phyloP scores from a whole-genome alignment of 108 stramenopile species.

The Cyclotella cryptica region DNA sequence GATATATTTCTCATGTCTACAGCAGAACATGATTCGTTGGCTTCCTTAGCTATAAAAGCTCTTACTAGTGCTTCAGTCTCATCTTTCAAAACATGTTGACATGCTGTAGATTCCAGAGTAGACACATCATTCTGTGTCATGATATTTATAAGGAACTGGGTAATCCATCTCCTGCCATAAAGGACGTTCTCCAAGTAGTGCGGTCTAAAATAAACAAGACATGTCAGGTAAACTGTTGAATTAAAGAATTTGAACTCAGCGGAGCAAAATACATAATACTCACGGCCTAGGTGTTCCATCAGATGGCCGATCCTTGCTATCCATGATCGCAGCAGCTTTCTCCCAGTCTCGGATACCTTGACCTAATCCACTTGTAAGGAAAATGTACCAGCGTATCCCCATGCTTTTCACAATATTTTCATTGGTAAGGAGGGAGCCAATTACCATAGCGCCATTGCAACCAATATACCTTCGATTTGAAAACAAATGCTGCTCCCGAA shows the following conservation, averaged over 20 bases:
- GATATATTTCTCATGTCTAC: constrained; percentile 54
- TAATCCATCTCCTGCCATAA: constrained; percentile 80
- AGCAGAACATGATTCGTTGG: constrained; percentile 42
- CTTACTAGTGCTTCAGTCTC: constrained; percentile 68
- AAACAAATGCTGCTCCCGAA: constrained; percentile 75
- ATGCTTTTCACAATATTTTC: constrained; percentile 69
- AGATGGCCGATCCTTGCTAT: constrained; percentile 18
- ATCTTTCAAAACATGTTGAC: constrained; percentile 71
- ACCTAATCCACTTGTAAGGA: constrained; percentile 75
- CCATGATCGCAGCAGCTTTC: constrained; percentile 63
- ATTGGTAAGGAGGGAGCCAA: constrained; percentile 68
- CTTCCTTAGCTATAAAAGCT: constrained; percentile 72
- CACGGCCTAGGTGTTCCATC: constrained; percentile 41
- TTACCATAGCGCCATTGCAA: constrained; percentile 78
- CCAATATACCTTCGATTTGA: constrained; percentile 79
- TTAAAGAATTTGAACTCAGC: neutral
- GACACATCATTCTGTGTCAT: constrained; percentile 45
- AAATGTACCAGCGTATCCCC: constrained; percentile 77
- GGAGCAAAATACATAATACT: constrained; percentile 26
- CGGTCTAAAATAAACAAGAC: constrained; percentile 48
- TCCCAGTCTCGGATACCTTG: constrained; percentile 82
- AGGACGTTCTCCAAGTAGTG: constrained; percentile 80
- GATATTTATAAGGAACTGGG: constrained; percentile 64
- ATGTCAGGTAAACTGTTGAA: neutral
- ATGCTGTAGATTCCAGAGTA: constrained; percentile 42